A percentile compares a stretch with the other conserved stretches of the same genome.
Evolutionary conservation across 1,284 basidiomycete genomes (phyloP).

Genomic region (Amylostereum chailletii): DNA sequence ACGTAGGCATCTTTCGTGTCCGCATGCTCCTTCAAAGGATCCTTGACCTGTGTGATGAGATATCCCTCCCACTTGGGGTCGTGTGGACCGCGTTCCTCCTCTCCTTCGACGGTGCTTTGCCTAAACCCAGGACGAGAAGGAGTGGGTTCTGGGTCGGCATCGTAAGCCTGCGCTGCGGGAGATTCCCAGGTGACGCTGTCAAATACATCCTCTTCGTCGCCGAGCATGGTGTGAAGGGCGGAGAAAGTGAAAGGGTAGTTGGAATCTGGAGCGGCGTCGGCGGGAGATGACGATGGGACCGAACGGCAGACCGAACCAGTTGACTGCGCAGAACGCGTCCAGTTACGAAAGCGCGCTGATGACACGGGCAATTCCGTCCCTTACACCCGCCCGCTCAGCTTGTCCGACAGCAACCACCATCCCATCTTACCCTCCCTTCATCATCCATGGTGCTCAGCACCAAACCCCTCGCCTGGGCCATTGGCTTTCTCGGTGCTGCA

Average conservation of each 20-base stretch:
- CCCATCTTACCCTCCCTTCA: constrained; percentile 2
- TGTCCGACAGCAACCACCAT: neutral
- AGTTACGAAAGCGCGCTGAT: no score
- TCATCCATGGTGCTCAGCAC: constrained; percentile 17
- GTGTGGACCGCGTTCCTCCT: constrained; percentile 51
- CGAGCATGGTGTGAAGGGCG: constrained; percentile 41
- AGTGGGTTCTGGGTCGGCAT: constrained; percentile 28
- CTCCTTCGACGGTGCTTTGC: constrained; percentile 60
- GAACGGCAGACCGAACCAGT: no score
- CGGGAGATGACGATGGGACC: neutral
- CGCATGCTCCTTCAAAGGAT: constrained; percentile 92
- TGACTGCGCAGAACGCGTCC: no score
- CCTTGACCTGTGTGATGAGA: constrained; percentile 79
- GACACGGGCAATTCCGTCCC: no score
- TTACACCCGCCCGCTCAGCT: no score
- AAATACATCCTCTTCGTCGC: constrained; percentile 78
- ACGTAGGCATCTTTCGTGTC: constrained; percentile 96
- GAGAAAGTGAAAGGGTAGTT: constrained; percentile 2
- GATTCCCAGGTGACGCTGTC: constrained; percentile 84
- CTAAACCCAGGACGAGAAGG: constrained; percentile 65
- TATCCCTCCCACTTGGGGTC: constrained; percentile 88
- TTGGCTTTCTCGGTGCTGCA: constrained; percentile 8
- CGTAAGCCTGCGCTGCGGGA: constrained; percentile 44
- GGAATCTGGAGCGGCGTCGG: neutral
- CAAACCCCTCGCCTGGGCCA: constrained; percentile 20